Percentiles rank a stretch among this genome's conserved stretches.
Evolutionary conservation across 139 green algal genomes (phyloP).

Genomic region (Chlorella ohadii): DNA sequence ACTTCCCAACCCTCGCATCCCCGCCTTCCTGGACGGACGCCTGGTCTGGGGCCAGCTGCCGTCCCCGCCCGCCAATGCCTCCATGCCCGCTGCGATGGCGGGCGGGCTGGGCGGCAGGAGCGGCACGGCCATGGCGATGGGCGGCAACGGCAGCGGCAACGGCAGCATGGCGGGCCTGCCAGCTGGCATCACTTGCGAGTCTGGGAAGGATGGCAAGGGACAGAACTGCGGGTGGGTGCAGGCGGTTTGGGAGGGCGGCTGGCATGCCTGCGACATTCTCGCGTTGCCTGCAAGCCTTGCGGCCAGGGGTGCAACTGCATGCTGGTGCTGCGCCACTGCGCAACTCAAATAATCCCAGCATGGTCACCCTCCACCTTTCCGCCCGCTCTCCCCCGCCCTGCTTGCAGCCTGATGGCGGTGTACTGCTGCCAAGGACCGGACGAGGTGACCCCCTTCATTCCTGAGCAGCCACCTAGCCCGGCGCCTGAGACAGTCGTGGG

Average conservation of each 20-base stretch:
- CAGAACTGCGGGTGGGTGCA: background rate
- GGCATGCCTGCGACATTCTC: no score
- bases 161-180: conserved; percentile 8
- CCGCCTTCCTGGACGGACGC: conserved; percentile 52
- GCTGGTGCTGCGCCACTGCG: background rate
- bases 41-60: conserved; percentile 68
- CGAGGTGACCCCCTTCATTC: conserved; percentile 43
- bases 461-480: conserved; percentile 6
- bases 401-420: conserved; percentile 44
- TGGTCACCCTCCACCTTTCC: no score
- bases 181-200: conserved; percentile 23
- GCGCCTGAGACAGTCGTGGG: background rate
- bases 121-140: background rate
- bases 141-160: background rate
- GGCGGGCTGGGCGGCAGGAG: background rate
- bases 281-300: background rate
- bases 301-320: background rate
- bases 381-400: background rate
- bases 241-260: no score
- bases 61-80: background rate
- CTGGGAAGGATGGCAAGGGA: background rate
- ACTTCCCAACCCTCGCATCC: conserved; percentile 61
- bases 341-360: no score
- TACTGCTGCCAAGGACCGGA: conserved; percentile 64
- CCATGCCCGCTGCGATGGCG: background rate